These are phyloP conservation scores for Colletotrichum gigasporum DNA, from an alignment of 2,329 filamentous ascomycete species.

Conservation along the genomic window DNA sequence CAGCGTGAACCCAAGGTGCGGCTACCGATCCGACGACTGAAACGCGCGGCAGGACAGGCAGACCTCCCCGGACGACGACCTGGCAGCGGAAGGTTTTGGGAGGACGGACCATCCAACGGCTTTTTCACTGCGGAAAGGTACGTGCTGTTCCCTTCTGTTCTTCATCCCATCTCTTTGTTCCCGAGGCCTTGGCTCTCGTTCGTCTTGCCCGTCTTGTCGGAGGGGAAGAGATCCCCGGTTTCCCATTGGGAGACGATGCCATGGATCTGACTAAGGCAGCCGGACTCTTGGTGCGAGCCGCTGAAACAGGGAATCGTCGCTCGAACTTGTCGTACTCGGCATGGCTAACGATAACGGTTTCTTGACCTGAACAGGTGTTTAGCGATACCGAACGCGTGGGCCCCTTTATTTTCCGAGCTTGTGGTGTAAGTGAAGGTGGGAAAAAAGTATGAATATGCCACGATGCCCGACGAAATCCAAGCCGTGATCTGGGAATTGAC, in stretches of 20 bases:
- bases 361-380: neutral
- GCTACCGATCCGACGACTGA: neutral
- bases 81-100: neutral
- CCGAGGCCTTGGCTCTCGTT: neutral
- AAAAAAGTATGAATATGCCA: neutral
- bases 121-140: neutral
- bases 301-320: neutral
- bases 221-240: neutral
- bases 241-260: neutral
- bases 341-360: neutral
- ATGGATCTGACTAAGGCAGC: no score
- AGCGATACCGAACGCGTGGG: neutral
- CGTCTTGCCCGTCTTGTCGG: neutral
- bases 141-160: neutral
- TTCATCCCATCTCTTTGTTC: neutral
- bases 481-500: neutral
- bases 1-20: neutral
- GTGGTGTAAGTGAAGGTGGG: no score
- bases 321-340: slow-evolving; percentile 4
- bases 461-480: neutral
- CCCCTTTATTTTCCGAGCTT: neutral
- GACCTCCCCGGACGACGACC: no score
- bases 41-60: neutral
- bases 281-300: no score
- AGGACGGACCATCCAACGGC: neutral